These are phyloP conservation scores for Pouteria campechiana DNA, from an alignment of 179 eudicot genomes.

Conservation along the genomic window DNA sequence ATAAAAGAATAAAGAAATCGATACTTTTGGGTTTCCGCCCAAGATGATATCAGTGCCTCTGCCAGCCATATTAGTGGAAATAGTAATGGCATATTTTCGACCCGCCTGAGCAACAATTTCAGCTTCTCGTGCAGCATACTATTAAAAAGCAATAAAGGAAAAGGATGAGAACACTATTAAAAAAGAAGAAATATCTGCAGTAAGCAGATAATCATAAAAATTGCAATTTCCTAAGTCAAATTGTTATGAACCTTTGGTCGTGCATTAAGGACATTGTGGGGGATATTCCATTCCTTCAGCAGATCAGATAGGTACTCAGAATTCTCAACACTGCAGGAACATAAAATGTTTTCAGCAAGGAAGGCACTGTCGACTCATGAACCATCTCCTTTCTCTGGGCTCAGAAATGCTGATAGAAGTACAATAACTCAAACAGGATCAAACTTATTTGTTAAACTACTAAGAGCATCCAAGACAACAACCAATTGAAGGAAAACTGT, in stretches of 20 bases:
- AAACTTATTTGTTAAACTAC: background rate
- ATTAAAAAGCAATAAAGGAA: slow-evolving; percentile 6
- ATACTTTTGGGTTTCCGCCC: slow-evolving; percentile 97
- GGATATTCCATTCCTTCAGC: slow-evolving; percentile 55
- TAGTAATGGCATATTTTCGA: slow-evolving; percentile 82
- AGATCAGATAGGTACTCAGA: slow-evolving; percentile 76
- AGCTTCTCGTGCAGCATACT: slow-evolving; percentile 99
- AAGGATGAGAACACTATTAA: background rate
- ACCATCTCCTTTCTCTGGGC: background rate
- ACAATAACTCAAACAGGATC: background rate
- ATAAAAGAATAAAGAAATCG: slow-evolving; percentile 1
- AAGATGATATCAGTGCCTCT: slow-evolving; percentile 97
- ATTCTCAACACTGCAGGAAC: slow-evolving; percentile 75
- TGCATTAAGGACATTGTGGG: slow-evolving; percentile 98
- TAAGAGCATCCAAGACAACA: background rate
- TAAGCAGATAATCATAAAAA: background rate
- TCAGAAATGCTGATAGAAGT: background rate
- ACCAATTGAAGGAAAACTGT: background rate
- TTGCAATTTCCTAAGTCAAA: background rate
- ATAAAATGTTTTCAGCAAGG: background rate
- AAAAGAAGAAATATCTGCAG: background rate
- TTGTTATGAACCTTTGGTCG: slow-evolving; percentile 71
- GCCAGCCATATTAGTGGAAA: slow-evolving; percentile 99
- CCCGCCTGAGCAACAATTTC: slow-evolving; percentile 99
- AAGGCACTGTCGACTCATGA: background rate